Evolutionary conservation across 805 yeast species (phyloP), one percentile per base, ranked within the genome.

Genomic region (Candida pini): DNA sequence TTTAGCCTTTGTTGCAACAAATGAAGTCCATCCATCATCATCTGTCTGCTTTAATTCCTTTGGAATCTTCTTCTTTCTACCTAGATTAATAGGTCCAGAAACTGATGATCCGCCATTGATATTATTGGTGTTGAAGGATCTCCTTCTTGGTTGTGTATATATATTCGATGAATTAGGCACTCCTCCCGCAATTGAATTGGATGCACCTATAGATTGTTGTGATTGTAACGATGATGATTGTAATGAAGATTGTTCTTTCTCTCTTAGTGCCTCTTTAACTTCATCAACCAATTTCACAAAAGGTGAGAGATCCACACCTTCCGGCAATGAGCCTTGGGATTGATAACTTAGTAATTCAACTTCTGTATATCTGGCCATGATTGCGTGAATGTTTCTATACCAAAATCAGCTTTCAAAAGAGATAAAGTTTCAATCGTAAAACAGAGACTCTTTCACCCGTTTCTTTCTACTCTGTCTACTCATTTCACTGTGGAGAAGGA

Each of bases 1-100:
- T 42, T 58, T 56, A 39, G 66, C 66, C 48, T 64, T 69, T 17
- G 17, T 20, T 47, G 67, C 64, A 34, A 68, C 62, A 43, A 72
- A 61, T 16, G 90, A 80, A 38, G 82, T 82, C 90, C 92, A 84
- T 30, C 94, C 94, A 43, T 84, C 90, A 38, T 78, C 82, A 53
- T 83, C 94, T 23, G 80, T 72, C 40, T 64, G 69, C 30, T 67
- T 64, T 36, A 66, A 65, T 37, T 63, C 70, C 38, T 70, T 64
- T 23, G 65, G 66, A 44, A 61, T 63, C 41, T 68, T 69, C 47
- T 64, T 66, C 60, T 72, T 71, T 53, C 73, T 78, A n/a, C n/a
- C n/a, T n/a, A n/a, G n/a, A n/a, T n/a, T n/a, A n/a, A n/a, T n/a
- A n/a, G n/a, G n/a, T n/a, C n/a, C n/a, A n/a, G n/a, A n/a, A 35